These are phyloP conservation scores for Xenoacremonium recifei DNA, from an alignment of 2,329 filamentous ascomycete species.

Conservation along the genomic window DNA sequence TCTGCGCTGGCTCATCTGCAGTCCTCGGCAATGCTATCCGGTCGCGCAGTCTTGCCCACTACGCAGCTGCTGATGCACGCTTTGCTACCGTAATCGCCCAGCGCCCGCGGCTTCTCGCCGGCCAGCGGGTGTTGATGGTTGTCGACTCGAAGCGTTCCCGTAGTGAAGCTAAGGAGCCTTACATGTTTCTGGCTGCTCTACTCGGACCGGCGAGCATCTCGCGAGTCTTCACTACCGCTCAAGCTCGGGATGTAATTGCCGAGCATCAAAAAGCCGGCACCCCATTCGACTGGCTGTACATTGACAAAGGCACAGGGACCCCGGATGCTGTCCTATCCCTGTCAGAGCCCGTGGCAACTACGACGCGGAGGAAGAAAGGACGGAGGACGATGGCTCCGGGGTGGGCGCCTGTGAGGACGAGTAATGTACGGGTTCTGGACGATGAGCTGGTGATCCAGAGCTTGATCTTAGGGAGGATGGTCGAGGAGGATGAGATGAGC, in stretches of 20 bases:
- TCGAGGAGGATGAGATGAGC: constrained; percentile 56
- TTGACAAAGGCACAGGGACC: constrained; percentile 63
- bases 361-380: constrained; percentile 37
- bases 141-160: constrained; percentile 55
- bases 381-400: constrained; percentile 38
- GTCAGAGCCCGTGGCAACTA: constrained; percentile 27
- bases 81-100: constrained; percentile 56
- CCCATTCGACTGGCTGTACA: constrained; percentile 75
- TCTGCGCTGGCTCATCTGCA: constrained; percentile 78
- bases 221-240: constrained; percentile 62
- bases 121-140: constrained; percentile 69
- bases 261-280: constrained; percentile 45
- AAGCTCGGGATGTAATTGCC: constrained; percentile 60
- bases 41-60: constrained; percentile 67
- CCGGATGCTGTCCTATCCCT: constrained; percentile 47
- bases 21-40: constrained; percentile 75
- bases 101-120: constrained; percentile 63
- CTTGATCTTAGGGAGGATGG: constrained; percentile 78
- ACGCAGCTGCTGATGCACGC: constrained; percentile 54
- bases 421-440: constrained; percentile 67
- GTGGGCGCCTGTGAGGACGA: no score
- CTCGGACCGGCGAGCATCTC: constrained; percentile 73
- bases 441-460: constrained; percentile 92
- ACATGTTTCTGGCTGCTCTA: constrained; percentile 76
- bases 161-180: constrained; percentile 66